Conservation (phyloP, 331 rosid species). For the Pyracantha coccinea region DNA sequence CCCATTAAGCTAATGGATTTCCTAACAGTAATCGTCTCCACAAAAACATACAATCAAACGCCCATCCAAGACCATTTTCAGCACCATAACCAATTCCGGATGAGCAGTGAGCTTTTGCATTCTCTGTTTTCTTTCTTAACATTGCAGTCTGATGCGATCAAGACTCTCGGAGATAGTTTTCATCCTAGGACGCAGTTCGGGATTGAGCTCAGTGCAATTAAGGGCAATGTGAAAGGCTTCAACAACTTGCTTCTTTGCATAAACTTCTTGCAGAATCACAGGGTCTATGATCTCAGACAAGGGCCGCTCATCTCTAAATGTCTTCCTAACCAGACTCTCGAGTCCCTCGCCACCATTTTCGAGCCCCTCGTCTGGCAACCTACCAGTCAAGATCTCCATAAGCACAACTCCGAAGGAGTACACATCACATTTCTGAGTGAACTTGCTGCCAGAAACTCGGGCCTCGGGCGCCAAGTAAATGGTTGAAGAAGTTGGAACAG, state of each 20-base stretch:
- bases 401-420: conserved; percentile 75
- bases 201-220: conserved; percentile 69
- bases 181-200: conserved; percentile 85
- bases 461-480: conserved; percentile 63
- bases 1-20: conserved; percentile 11
- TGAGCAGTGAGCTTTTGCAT: background rate
- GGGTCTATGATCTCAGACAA: conserved; percentile 72
- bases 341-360: conserved; percentile 52
- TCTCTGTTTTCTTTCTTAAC: conserved; percentile 5
- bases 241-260: conserved; percentile 70
- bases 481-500: conserved; percentile 27
- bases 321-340: conserved; percentile 55
- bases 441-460: conserved; percentile 47
- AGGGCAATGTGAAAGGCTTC: conserved; percentile 66
- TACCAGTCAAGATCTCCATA: conserved; percentile 60
- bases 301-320: conserved; percentile 56
- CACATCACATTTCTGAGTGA: conserved; percentile 76
- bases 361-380: conserved; percentile 35
- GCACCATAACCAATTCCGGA: conserved; percentile 1
- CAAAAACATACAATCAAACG: background rate
- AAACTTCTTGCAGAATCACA: conserved; percentile 46
- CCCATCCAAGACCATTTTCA: background rate
- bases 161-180: conserved; percentile 63
- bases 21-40: background rate
- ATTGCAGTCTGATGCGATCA: conserved; percentile 46